phyloP scores from a whole-genome alignment of 176 grass and related monocot genomes.

The Musa troglodytarum region DNA sequence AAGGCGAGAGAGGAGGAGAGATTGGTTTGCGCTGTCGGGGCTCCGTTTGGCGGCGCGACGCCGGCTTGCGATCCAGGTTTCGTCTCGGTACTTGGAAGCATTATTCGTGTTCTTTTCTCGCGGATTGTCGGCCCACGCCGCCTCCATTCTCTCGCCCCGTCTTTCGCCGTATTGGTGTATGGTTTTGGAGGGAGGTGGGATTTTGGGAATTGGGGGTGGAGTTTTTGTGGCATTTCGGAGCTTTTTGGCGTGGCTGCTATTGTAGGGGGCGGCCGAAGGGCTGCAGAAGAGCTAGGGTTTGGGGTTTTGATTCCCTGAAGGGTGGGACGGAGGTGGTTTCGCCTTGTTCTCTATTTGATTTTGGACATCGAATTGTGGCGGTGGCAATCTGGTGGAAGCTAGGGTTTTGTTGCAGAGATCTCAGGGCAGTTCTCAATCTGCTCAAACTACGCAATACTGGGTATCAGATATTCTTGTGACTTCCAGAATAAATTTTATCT shows the following conservation, averaged over 20 bases:
- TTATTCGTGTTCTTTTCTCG: background rate
- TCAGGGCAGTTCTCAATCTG: background rate
- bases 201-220: background rate
- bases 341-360: background rate
- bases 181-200: background rate
- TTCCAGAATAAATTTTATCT: background rate
- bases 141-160: background rate
- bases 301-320: background rate
- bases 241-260: background rate
- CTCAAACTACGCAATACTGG: background rate
- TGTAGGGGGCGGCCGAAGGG: too few relatives aligned
- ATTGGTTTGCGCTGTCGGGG: background rate
- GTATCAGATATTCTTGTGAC: background rate
- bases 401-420: background rate
- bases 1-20: background rate
- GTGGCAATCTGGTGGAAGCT: slow-evolving; percentile 1
- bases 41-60: background rate
- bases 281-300: background rate
- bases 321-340: background rate
- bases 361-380: background rate
- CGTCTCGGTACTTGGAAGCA: background rate
- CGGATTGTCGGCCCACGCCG: background rate
- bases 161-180: background rate
- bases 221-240: background rate
- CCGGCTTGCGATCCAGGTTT: background rate